Percentiles rank a stretch among this genome's conserved stretches.
Evolutionary conservation across 805 yeast genomes (phyloP).

Genomic region (Candida arabinofermentans): DNA sequence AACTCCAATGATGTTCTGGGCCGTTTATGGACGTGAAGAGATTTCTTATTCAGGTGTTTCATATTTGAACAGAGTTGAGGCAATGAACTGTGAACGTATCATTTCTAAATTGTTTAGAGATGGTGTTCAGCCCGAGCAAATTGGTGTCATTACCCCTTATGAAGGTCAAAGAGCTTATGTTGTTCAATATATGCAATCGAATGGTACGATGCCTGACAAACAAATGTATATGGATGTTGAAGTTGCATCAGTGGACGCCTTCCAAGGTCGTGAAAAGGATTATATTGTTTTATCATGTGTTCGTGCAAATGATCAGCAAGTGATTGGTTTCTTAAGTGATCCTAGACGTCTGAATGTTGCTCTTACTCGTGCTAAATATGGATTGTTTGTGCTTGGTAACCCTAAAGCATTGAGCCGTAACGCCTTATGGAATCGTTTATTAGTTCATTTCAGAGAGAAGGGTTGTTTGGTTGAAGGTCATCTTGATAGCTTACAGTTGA

Average conservation of each 20-base stretch:
- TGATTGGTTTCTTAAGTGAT: constrained; percentile 80
- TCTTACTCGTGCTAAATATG: constrained; percentile 81
- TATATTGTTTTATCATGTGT: constrained; percentile 50
- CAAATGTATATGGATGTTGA: constrained; percentile 70
- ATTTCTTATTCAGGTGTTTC: constrained; percentile 78
- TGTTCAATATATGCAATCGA: constrained; percentile 70
- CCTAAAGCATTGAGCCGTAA: constrained; percentile 72
- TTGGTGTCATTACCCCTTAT: constrained; percentile 92
- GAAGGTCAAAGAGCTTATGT: constrained; percentile 89
- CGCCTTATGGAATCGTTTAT: constrained; percentile 71
- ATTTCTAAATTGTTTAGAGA: constrained; percentile 69
- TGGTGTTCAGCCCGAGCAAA: constrained; percentile 75
- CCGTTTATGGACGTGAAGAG: constrained; percentile 84
- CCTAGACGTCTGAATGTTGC: constrained; percentile 88
- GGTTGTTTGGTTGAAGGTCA: constrained; percentile 92
- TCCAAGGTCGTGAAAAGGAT: constrained; percentile 57
- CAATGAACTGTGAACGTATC: constrained; percentile 79
- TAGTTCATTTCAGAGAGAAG: constrained; percentile 73
- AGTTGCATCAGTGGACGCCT: constrained; percentile 74
- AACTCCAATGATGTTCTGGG: constrained; percentile 96
- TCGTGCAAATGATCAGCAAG: constrained; percentile 63
- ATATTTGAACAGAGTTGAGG: constrained; percentile 81
- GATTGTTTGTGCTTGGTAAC: constrained; percentile 77
- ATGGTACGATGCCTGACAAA: constrained; percentile 58
- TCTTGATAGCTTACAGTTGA: constrained; percentile 70